Conservation (phyloP, 2,329 filamentous ascomycete genomes). For the Monilinia fructicola region DNA sequence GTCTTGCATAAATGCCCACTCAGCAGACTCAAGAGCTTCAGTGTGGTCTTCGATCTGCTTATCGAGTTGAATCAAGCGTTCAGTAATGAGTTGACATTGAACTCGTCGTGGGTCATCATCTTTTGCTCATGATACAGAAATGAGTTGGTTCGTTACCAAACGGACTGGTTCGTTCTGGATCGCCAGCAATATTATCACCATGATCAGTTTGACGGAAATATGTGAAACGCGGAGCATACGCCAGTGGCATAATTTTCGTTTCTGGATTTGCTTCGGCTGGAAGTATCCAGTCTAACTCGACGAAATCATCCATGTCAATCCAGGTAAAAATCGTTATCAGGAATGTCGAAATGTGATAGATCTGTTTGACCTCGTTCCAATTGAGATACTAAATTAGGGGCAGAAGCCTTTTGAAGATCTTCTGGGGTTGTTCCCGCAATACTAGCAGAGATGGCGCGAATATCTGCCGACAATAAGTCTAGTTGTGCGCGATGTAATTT, state of each 20-base stretch:
- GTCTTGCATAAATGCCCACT: slow-evolving; percentile 61
- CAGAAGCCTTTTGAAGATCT: slow-evolving; percentile 63
- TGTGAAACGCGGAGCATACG: slow-evolving; percentile 90
- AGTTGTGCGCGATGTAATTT: slow-evolving; percentile 93
- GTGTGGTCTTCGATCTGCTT: slow-evolving; percentile 75
- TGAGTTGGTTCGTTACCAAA: slow-evolving; percentile 95
- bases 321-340: slow-evolving; percentile 93
- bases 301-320: slow-evolving; percentile 99
- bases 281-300: slow-evolving; percentile 94
- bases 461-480: slow-evolving; percentile 86
- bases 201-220: slow-evolving; percentile 98
- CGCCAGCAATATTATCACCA: slow-evolving; percentile 73
- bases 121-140: slow-evolving; percentile 86
- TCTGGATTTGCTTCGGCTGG: slow-evolving; percentile 87
- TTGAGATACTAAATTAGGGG: slow-evolving; percentile 51
- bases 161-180: slow-evolving; percentile 77
- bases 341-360: slow-evolving; percentile 88
- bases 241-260: slow-evolving; percentile 90
- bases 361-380: slow-evolving; percentile 61
- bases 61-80: slow-evolving; percentile 74
- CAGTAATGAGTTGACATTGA: slow-evolving; percentile 80
- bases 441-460: slow-evolving; percentile 88
- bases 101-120: slow-evolving; percentile 86
- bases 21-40: slow-evolving; percentile 70
- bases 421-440: slow-evolving; percentile 79